Percentiles rank a stretch among this genome's conserved stretches.
Evolutionary conservation across 345 rosid species (phyloP).

Genomic region (Salix koriyanagi): DNA sequence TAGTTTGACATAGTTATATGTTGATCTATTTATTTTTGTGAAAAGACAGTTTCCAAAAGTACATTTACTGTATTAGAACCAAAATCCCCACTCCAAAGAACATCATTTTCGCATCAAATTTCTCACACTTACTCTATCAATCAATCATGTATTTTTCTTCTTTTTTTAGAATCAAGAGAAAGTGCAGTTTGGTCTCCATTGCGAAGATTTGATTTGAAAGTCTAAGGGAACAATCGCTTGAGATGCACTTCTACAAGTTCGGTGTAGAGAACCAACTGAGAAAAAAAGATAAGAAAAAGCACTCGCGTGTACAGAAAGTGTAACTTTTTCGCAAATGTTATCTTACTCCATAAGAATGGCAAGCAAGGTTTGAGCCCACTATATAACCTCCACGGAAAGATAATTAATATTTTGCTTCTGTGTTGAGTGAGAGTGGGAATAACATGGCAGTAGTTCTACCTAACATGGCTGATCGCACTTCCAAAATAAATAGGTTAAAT

Average conservation of each 20-base stretch:
- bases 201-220: not conserved
- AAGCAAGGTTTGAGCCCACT: slow-evolving; percentile 6
- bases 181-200: slow-evolving; percentile 9
- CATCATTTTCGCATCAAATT: slow-evolving; percentile 9
- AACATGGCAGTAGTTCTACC: slow-evolving; percentile 19
- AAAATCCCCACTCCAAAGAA: not conserved
- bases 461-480: slow-evolving; percentile 6
- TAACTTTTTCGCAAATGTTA: not conserved
- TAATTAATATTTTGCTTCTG: not conserved
- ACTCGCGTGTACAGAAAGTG: too few species aligned
- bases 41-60: not conserved
- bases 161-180: not conserved
- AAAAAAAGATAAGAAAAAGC: not conserved
- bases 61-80: not conserved
- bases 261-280: slow-evolving; percentile 14
- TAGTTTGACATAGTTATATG: not conserved
- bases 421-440: slow-evolving; percentile 4
- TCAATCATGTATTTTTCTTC: slow-evolving; percentile 11
- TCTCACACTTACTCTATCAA: not conserved
- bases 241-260: not conserved
- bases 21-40: too few species aligned
- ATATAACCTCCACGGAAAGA: slow-evolving; percentile 1
- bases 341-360: slow-evolving; percentile 10
- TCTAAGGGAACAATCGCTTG: slow-evolving; percentile 3
- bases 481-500: not conserved